These are phyloP conservation scores for Chaetomium sp. DNA, from an alignment of 2,329 filamentous ascomycete genomes.

Conservation along the genomic window DNA sequence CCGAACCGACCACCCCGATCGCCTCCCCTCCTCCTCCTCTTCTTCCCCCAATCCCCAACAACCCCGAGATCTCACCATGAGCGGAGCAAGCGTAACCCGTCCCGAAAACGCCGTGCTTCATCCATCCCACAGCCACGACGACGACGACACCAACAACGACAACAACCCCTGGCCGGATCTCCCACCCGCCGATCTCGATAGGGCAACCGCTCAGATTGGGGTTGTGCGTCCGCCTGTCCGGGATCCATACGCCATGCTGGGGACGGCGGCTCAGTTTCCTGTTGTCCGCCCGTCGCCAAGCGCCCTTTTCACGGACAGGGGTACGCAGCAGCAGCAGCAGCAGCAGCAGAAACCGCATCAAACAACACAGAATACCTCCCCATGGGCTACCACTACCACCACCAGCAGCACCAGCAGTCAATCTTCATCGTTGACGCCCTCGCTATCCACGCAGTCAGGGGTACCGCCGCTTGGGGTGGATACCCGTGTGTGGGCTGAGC, in stretches of 20 bases:
- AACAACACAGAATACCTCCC: neutral
- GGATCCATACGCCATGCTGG: neutral
- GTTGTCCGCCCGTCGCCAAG: neutral
- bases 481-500: too few relatives aligned
- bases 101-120: neutral
- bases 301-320: neutral
- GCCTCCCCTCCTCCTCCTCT: neutral
- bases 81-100: too few relatives aligned
- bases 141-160: neutral
- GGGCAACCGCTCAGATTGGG: constrained; percentile 8
- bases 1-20: neutral
- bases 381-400: neutral
- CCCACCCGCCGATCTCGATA: constrained; percentile 8
- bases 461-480: too few relatives aligned
- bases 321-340: neutral
- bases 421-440: too few relatives aligned
- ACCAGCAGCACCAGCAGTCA: neutral
- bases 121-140: neutral
- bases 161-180: constrained; percentile 23
- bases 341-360: neutral
- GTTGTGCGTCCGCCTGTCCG: neutral
- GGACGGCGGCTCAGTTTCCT: neutral
- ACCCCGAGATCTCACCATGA: neutral
- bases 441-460: too few relatives aligned
- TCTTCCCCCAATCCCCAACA: neutral